These are phyloP conservation scores for Eucalyptus marginata DNA, from an alignment of 345 rosid species.

Conservation along the genomic window DNA sequence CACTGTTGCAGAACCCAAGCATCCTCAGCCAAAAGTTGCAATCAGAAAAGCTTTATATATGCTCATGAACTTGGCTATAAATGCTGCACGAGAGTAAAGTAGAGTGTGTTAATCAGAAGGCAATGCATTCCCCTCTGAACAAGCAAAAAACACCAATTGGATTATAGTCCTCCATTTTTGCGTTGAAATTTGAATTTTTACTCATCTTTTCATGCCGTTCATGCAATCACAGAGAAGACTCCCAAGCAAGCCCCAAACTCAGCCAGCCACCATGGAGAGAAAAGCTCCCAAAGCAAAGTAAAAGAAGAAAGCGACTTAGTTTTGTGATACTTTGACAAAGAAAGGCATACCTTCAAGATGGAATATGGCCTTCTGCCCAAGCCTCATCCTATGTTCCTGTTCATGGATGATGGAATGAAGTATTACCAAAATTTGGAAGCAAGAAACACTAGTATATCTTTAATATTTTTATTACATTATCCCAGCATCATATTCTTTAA, in stretches of 20 bases:
- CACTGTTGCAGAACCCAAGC: background rate
- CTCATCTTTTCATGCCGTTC: background rate
- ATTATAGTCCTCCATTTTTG: background rate
- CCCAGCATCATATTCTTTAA: background rate
- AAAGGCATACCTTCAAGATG: conserved; percentile 68
- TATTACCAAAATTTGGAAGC: background rate
- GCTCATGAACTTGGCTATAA: conserved; percentile 96
- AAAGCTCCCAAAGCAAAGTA: background rate
- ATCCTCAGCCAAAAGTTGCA: conserved; percentile 61
- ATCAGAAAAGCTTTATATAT: conserved; percentile 79
- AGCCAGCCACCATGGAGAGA: background rate
- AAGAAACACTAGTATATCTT: background rate
- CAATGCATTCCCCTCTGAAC: background rate
- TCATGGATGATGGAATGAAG: background rate
- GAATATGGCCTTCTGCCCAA: conserved; percentile 89
- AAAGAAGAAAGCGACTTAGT: background rate
- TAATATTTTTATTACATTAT: background rate
- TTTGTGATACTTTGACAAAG: background rate
- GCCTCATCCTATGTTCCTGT: conserved; percentile 86
- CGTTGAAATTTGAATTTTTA: background rate
- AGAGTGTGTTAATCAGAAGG: background rate
- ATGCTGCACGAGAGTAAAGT: conserved; percentile 30
- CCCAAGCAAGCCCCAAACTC: background rate
- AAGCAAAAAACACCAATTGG: background rate
- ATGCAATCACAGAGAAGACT: background rate